Evolutionary conservation across 768 basidiomycete species (phyloP), one percentile per base, ranked within the genome.

Genomic region (Aureoboletus auriporus): DNA sequence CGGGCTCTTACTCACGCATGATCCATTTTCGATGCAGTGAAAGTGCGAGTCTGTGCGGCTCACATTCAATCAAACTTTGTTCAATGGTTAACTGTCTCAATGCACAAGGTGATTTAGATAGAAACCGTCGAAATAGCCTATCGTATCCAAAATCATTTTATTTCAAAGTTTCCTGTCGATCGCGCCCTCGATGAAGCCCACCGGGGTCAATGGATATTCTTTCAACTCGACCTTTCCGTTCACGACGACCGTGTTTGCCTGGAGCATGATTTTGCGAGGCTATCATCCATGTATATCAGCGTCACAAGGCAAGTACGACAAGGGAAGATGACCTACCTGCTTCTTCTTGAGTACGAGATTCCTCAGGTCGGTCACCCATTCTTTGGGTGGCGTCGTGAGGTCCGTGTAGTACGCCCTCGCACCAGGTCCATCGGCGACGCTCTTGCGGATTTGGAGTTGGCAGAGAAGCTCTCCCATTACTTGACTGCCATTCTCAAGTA

Each of bases 251-350:
- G 89, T 89, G 59, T 86, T 92, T 3, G 89, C 86, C 65, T 90
- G 91, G 4, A 89, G 83, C 66, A 93, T 86, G 14, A 90, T 76
- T 66, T 90, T 93, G 49, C 91, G 81, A 14, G 91, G 86, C 84
- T 92, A 55, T 46, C 29, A 11, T 39, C 4, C 48, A 36, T 12
- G 31, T 11, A 43, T n/a, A 31, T 50, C 44, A 34, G 1, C 17
- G 5, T 43, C 12, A 41, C 13, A 28, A 17, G 31, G 14, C 10
- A 8, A 34, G 8, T 8, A 44, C 7, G 8, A 17, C 37, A 44
- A 16, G 20, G n/a, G 44, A 46, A 33, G 12, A 45, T 12, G 14
- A 70, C 81, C 11, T 54, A 86, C 89, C 71, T 76, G 75, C 69
- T 89, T 90, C 76, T 90, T 90, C 60, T 69, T 77, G 51, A 93